phyloP scores from a whole-genome alignment of 2,329 filamentous ascomycete genomes.

The Acarospora socialis region DNA sequence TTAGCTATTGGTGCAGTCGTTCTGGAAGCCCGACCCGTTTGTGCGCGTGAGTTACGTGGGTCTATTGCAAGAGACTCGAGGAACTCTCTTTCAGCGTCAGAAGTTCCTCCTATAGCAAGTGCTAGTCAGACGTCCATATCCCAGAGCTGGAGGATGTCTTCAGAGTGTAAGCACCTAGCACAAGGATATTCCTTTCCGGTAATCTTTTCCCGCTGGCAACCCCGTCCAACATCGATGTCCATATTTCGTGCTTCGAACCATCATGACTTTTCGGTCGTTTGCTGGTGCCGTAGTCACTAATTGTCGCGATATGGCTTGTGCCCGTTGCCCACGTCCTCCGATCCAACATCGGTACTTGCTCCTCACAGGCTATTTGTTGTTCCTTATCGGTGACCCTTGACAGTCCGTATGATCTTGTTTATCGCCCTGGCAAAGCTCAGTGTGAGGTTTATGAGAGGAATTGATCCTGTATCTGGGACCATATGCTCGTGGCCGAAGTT shows the following conservation, averaged over 20 bases:
- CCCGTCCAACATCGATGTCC: conserved; percentile 83
- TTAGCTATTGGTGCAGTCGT: conserved; percentile 72
- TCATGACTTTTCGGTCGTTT: conserved; percentile 41
- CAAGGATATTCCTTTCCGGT: conserved; percentile 80
- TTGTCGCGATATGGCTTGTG: conserved; percentile 22
- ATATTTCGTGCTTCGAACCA: conserved; percentile 66
- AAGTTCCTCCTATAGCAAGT: conserved; percentile 50
- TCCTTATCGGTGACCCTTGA: too few species aligned
- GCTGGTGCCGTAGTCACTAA: conserved; percentile 22
- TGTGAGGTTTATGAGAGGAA: too few species aligned
- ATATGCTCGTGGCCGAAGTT: too few species aligned
- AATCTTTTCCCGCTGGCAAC: conserved; percentile 81
- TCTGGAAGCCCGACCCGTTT: conserved; percentile 30
- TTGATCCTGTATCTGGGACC: too few species aligned
- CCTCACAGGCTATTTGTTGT: too few species aligned
- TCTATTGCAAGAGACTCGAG: conserved; percentile 42
- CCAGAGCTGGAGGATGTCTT: conserved; percentile 3
- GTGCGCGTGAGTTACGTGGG: conserved; percentile 35
- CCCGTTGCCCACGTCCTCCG: conserved; percentile 6
- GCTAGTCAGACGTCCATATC: conserved; percentile 18
- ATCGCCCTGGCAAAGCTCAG: too few species aligned
- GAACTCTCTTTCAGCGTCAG: conserved; percentile 74
- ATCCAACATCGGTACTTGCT: too few species aligned
- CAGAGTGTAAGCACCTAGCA: conserved; percentile 49
- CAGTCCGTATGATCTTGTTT: too few species aligned